phyloP scores from a whole-genome alignment of 208 protist species.

The Leishmania braziliensis region DNA sequence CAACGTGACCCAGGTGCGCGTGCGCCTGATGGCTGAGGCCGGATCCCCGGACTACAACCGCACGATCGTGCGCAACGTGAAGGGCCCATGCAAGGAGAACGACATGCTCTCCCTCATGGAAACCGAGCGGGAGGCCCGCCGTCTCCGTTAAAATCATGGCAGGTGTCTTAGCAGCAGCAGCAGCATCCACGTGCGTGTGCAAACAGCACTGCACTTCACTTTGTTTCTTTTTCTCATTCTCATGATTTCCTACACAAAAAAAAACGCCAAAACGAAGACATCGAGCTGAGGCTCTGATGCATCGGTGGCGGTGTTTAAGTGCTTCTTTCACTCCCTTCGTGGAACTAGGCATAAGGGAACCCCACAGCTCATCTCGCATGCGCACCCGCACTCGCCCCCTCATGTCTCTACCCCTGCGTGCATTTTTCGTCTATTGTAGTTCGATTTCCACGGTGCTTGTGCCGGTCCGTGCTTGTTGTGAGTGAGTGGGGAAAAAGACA shows the following conservation, averaged over 20 bases:
- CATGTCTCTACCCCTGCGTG: background rate
- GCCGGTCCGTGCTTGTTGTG: background rate
- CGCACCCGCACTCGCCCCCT: background rate
- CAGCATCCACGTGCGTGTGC: background rate
- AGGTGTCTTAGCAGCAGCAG: conserved; percentile 4
- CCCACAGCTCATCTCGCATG: background rate
- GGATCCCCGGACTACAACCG: conserved; percentile 91
- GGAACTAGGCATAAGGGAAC: background rate
- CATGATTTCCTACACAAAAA: background rate
- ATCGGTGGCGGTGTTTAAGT: background rate
- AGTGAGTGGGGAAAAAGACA: background rate
- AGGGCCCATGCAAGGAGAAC: conserved; percentile 98
- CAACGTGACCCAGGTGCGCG: conserved; percentile 98
- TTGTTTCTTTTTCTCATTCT: conserved; percentile 27
- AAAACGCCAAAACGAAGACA: background rate
- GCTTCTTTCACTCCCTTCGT: background rate
- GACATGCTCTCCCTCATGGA: conserved; percentile 99
- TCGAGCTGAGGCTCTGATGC: background rate
- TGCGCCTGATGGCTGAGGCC: conserved; percentile 93
- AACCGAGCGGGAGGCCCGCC: conserved; percentile 99
- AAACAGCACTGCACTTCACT: conserved; percentile 9
- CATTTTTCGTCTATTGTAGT: background rate
- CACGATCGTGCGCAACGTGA: conserved; percentile 99
- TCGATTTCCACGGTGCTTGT: background rate
- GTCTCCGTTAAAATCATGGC: conserved; percentile 94